A percentile compares a stretch with the other conserved stretches of the same genome.
phyloP scores from a whole-genome alignment of 202 grass and related monocot species.

The Saccharum hybrid region DNA sequence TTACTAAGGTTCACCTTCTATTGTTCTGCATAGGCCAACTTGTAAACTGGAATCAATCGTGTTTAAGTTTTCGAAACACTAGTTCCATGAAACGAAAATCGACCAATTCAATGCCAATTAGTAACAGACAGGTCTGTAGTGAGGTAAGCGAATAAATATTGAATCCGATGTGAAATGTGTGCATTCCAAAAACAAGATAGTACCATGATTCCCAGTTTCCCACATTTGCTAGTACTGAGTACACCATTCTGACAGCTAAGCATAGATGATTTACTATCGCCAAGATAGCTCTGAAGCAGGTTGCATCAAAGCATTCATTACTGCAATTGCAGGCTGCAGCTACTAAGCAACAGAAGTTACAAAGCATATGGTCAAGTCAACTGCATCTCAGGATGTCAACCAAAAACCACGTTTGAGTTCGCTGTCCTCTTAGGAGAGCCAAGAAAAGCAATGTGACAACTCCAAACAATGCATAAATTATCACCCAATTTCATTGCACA shows the following conservation, averaged over 20 bases:
- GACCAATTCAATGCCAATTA: neutral
- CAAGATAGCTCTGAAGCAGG: neutral
- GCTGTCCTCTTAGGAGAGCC: neutral
- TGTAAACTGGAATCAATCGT: neutral
- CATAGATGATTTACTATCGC: neutral
- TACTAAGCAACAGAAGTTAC: neutral
- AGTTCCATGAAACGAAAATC: neutral
- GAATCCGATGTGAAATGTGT: constrained; percentile 15
- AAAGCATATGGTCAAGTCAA: neutral
- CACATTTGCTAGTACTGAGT: neutral
- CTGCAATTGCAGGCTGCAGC: neutral
- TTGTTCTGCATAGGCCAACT: constrained; percentile 12
- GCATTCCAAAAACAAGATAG: neutral
- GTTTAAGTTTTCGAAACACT: neutral
- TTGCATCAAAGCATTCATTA: constrained; percentile 2
- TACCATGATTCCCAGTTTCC: constrained; percentile 16
- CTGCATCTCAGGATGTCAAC: neutral
- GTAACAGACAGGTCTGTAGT: neutral
- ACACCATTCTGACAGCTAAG: neutral
- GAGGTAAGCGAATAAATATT: neutral
- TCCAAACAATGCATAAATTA: neutral
- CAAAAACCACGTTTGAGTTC: neutral
- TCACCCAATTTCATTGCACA: neutral
- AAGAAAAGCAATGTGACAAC: constrained; percentile 4
- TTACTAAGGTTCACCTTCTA: neutral